Evolutionary conservation across 169 alveolate genomes (phyloP), one percentile per base, ranked within the genome.

Genomic region (Plasmodium reichenowi): DNA sequence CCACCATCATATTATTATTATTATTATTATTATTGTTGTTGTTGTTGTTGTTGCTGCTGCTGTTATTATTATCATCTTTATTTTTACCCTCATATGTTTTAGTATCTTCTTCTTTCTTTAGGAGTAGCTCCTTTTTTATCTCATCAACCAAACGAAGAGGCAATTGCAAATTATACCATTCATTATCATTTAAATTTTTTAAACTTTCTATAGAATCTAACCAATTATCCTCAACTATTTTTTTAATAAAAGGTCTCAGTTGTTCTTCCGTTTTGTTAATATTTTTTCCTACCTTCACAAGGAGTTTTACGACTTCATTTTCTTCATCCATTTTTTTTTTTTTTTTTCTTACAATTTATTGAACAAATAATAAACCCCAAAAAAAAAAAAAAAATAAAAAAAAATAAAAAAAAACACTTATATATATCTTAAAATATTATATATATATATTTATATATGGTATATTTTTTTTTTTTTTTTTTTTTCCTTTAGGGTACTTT

Each of bases 161-260:
- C 26, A 76, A 48, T 26, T 64, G 63, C 32, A 76, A 68, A 24
- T 50, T 76, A 50, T 62, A n/a, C 89, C 89, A 76, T 76, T 76
- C 89, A 52, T 76, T 70, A 48, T 76, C 89, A 66, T 59, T 48
- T 22, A 76, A 15, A 24, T 45, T 76, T 56, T 66, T 63, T 71
- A 76, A 76, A 52, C 73, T 76, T 1, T 76, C 89, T 59, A 76
- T n/a, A 3, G 89, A 76, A 22, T 76, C 89, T 2, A 76, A 54
- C 89, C 89, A 76, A 2, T 76, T 76, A 5, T 76, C 89, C 17
- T 76, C 89, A 20, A 76, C 89, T 0, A 76, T 76, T 32, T 38
- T 63, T 66, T 76, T 76, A 58, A 76, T 64, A 64, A 76, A 76
- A 43, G 89, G 89, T 63, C 66, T 66, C 45, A 76, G 6, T 24